Evolutionary conservation across 1,284 basidiomycete species (phyloP), one percentile per base, ranked within the genome.

Genomic region (Lignosus rhinocerotis): DNA sequence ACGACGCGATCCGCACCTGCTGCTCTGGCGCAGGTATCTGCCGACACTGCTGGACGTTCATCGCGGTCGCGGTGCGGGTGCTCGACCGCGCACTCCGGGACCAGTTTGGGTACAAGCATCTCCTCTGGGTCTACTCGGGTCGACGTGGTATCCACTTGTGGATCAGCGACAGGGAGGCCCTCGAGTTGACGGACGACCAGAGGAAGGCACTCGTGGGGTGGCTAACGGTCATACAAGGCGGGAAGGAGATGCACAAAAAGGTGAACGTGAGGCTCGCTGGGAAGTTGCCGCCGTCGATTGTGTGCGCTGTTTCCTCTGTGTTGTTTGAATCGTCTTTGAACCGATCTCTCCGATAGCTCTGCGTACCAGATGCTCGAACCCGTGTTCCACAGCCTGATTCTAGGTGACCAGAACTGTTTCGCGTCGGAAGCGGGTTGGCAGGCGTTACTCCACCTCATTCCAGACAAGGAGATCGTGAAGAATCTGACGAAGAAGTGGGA

Each of bases 101-200:
- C 14, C 91, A 96, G 62, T 97, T 95, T 72, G 96, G 94, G 1
- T 92, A 86, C 69, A 73, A 79, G 51, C 81, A 87, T 69, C 80
- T 99, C 31, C 79, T 99, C 14, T 99, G 97, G 97, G 96, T 99
- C 25, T 99, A 98, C 75, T 99, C 97, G 14, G 96, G 96, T 62
- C 90, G 96, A 45, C 91, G 96, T 76, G 96, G 97, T 66, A 99
- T 99, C 67, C 96, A 99, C 79, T 84, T 95, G 72, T 99, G 96
- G 96, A 88, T 99, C 61, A 96, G 93, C 6, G 96, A 99, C 73
- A 78, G 82, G 51, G 85, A 90, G 56, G 97, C 97, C 0, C 82
- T 97, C 77, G 86, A 84, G 59, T 78, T 99, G 52, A 95, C 92
- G 4, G 97, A 99, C 70, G 94, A 97, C 63, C 90, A 96, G 72